Conservation (phyloP, 2,329 filamentous ascomycete genomes). For the Magnaporthiopsis rhizophila region DNA sequence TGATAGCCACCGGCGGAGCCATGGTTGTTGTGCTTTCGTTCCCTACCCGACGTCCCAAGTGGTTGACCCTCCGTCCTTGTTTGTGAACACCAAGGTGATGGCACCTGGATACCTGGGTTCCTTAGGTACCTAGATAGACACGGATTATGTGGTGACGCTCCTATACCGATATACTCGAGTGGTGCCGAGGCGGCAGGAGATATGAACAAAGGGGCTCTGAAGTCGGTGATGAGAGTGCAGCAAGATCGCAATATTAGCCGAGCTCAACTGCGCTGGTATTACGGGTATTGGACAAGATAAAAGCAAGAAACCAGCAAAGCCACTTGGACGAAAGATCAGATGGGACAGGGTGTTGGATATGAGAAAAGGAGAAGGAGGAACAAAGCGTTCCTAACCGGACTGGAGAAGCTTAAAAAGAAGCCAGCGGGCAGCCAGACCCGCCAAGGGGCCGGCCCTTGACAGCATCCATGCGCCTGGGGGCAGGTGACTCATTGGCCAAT, state of each 20-base stretch:
- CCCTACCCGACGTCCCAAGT: background rate
- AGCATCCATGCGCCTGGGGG: constrained; percentile 2
- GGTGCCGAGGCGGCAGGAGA: background rate
- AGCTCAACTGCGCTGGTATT: background rate
- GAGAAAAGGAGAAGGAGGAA: background rate
- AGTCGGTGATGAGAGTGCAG: background rate
- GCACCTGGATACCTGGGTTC: background rate
- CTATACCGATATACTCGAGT: too few species aligned
- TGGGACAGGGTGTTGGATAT: background rate
- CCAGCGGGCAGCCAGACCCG: background rate
- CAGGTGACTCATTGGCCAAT: constrained; percentile 17
- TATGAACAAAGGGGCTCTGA: background rate
- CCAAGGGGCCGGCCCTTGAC: background rate
- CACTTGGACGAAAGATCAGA: background rate
- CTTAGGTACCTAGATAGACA: background rate
- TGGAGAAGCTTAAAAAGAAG: constrained; percentile 7
- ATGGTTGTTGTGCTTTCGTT: constrained; percentile 13
- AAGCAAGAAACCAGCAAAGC: background rate
- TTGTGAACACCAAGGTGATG: background rate
- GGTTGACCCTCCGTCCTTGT: background rate
- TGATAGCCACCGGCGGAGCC: constrained; percentile 17
- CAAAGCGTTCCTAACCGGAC: constrained; percentile 1
- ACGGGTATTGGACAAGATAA: background rate
- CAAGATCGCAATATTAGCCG: background rate
- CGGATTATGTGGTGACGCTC: background rate